A percentile compares a stretch with the other conserved stretches of the same genome.
Evolutionary conservation across 345 rosid genomes (phyloP).

Genomic region (Eucalyptus urophylla): DNA sequence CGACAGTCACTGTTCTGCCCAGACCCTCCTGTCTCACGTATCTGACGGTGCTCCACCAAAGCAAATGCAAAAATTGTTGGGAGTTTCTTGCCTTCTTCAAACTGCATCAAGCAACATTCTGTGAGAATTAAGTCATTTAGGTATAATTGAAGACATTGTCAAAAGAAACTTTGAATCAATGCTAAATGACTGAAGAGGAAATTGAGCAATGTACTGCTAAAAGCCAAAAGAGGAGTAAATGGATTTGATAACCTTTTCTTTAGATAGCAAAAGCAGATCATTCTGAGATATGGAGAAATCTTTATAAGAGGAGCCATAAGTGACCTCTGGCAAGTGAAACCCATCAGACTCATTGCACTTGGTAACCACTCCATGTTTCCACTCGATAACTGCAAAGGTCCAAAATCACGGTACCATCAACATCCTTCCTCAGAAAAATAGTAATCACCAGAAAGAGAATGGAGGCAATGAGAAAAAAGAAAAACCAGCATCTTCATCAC

Average conservation of each 20-base stretch:
- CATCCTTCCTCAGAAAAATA: not conserved
- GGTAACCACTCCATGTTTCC: constrained; percentile 57
- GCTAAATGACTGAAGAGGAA: not conserved
- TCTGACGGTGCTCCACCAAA: constrained; percentile 67
- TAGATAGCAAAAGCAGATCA: constrained; percentile 77
- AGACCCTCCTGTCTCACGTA: not conserved
- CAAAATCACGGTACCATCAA: not conserved
- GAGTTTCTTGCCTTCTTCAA: constrained; percentile 28
- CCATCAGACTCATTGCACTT: constrained; percentile 72
- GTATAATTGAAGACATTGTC: not conserved
- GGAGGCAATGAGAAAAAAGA: not conserved
- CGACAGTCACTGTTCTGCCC: not conserved
- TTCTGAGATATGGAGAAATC: constrained; percentile 49
- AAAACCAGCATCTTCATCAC: constrained; percentile 51
- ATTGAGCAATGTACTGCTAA: not conserved
- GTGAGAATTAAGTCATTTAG: not conserved
- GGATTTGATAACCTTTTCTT: constrained; percentile 43
- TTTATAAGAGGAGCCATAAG: constrained; percentile 29
- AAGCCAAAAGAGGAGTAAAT: not conserved
- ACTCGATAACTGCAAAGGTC: constrained; percentile 28
- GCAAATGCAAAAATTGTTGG: constrained; percentile 88
- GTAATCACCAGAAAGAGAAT: not conserved
- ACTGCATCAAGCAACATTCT: constrained; percentile 20
- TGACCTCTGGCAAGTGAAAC: constrained; percentile 44
- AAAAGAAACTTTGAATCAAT: not conserved